Percentiles rank a stretch among this genome's conserved stretches.
These are phyloP conservation scores for Porogramme epimiltina DNA, from an alignment of 1,284 basidiomycete species.

Conservation along the genomic window DNA sequence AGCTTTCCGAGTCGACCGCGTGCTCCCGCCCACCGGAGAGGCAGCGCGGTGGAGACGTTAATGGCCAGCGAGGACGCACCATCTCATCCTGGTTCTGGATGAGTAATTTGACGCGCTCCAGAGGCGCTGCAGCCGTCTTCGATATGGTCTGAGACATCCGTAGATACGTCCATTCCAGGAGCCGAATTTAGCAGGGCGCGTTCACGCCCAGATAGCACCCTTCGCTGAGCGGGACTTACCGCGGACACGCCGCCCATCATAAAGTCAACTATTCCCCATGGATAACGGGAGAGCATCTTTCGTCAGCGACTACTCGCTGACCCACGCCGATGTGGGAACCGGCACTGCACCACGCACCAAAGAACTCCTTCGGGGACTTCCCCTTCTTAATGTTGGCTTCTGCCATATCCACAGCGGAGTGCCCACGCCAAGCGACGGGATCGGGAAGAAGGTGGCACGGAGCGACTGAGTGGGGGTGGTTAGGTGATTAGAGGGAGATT, in stretches of 20 bases:
- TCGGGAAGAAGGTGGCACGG: constrained; percentile 32
- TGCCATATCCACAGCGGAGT: constrained; percentile 66
- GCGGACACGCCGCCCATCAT: constrained; percentile 92
- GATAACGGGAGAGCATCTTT: too few relatives aligned
- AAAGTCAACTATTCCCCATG: constrained; percentile 93
- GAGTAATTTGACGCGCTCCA: constrained; percentile 98
- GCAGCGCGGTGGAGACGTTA: too few relatives aligned
- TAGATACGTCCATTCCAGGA: background rate
- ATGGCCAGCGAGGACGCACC: constrained; percentile 54
- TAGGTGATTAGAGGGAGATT: too few relatives aligned
- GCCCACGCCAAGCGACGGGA: constrained; percentile 1
- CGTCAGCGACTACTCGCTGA: constrained; percentile 41
- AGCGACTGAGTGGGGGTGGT: constrained; percentile 50
- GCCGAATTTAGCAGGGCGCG: constrained; percentile 63
- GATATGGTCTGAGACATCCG: constrained; percentile 74
- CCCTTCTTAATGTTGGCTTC: constrained; percentile 73
- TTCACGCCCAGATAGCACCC: background rate
- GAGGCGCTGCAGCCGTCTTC: constrained; percentile 97
- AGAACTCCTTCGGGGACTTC: constrained; percentile 83
- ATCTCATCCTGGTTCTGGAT: constrained; percentile 98
- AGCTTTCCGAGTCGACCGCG: constrained; percentile 3
- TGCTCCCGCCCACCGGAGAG: background rate
- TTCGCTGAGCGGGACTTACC: constrained; percentile 46
- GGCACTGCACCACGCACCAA: constrained; percentile 47
- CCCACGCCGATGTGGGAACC: constrained; percentile 5